Evolutionary conservation across 352 stramenopile species (phyloP), one percentile per base, ranked within the genome.

Genomic region (Phytophthora kernoviae): DNA sequence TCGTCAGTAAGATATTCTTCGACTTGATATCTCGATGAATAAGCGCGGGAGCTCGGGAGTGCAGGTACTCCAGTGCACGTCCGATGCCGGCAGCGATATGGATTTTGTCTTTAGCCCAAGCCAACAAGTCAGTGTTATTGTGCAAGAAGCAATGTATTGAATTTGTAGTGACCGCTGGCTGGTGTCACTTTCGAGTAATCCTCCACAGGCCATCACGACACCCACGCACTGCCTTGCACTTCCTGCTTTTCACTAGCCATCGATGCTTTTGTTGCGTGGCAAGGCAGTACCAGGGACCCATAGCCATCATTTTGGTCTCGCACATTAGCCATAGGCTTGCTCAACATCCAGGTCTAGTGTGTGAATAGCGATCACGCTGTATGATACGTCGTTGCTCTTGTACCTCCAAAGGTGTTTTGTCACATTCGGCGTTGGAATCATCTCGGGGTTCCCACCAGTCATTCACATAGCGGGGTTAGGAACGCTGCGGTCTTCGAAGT

Each of bases 21-120:
- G 84, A 75, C 50, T 94, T 94, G 51, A 94, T 75, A 46, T 94
- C 84, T 22, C 84, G 82, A 42, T 94, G 82, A 54, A 94, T 88
- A 49, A 94, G 54, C 11, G 55, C 20, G 3, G 24, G 24, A 30
- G 24, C 6, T 2, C 54, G 65, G 15, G 17, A 52, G 58, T 85
- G 75, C 21, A 85, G 33, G 47, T 85, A 82, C 26, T 58, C 24
- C 33, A 85, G 46, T 0, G 60, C 75, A 21, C 40, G 46, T 0
- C 54, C 75, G 21, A 85, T 68, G 18, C 64, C 77, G 22, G 78
- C 27, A 1, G 77, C 77, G 30, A 83, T 62, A n/a, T 49, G 39
- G 9, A 70, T 70, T 52, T 83, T 86, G 45, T 83, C 71, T 2
- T 30, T 8, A 1, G 53, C 48, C 73, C 75, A 81, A 20, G 62